A percentile compares a stretch with the other conserved stretches of the same genome.
Evolutionary conservation across 352 stramenopile genomes (phyloP).

Genomic region (Pilasporangium apinafurcum): DNA sequence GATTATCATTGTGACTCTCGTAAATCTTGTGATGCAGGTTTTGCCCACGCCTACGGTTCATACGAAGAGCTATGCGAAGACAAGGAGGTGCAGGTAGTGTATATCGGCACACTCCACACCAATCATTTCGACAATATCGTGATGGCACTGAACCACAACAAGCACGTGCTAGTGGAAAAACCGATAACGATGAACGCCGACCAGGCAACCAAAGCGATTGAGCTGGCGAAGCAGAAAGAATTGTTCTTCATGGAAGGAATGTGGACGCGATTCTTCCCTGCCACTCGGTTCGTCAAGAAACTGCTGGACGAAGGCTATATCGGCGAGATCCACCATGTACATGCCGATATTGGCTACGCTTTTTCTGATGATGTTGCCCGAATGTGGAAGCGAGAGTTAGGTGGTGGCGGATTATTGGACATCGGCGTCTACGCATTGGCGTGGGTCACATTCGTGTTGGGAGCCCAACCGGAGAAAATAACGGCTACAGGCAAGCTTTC

Average conservation of each 20-base stretch:
- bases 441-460: conserved; percentile 59
- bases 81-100: conserved; percentile 85
- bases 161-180: conserved; percentile 93
- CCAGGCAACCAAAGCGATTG: conserved; percentile 65
- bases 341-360: conserved; percentile 62
- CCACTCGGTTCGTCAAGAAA: conserved; percentile 47
- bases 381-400: conserved; percentile 65
- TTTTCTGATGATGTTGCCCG: conserved; percentile 37
- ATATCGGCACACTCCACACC: conserved; percentile 89
- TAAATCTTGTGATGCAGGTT: conserved; percentile 14
- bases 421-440: conserved; percentile 77
- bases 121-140: conserved; percentile 74
- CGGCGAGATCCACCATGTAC: conserved; percentile 59
- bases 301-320: conserved; percentile 51
- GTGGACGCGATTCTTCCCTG: conserved; percentile 86
- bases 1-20: background rate
- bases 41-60: conserved; percentile 62
- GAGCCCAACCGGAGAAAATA: conserved; percentile 32
- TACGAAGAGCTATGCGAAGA: conserved; percentile 85
- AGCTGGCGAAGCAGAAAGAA: conserved; percentile 53
- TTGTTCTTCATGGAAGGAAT: conserved; percentile 83
- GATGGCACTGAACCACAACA: conserved; percentile 72
- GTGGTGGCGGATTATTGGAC: conserved; percentile 67
- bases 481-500: conserved; percentile 16
- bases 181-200: conserved; percentile 84